These are phyloP conservation scores for Nigrograna mackinnonii DNA, from an alignment of 2,329 filamentous ascomycete species.

Conservation along the genomic window DNA sequence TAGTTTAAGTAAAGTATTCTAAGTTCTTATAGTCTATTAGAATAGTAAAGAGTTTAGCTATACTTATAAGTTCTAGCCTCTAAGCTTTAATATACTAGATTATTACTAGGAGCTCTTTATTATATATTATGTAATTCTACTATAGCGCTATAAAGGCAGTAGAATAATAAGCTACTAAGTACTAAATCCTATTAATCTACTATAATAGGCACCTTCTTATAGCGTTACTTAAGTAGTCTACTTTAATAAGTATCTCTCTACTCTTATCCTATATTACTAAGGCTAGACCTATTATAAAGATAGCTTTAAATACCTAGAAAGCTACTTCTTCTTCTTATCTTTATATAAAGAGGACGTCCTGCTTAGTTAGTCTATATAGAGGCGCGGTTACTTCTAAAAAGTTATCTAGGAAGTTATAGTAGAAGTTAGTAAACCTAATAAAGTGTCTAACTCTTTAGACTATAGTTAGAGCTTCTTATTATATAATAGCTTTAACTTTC, in stretches of 20 bases:
- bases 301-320: constrained; percentile 1
- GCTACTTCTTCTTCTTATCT: not conserved
- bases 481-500: constrained; percentile 2
- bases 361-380: not conserved
- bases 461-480: constrained; percentile 1
- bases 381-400: not conserved
- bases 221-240: not conserved
- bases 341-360: not conserved
- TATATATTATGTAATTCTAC: constrained; percentile 8
- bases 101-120: constrained; percentile 14
- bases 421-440: not conserved
- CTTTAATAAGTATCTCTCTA: not conserved
- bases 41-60: not conserved
- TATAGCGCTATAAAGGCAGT: not conserved
- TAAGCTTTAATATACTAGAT: constrained; percentile 10
- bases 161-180: not conserved
- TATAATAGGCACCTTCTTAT: not conserved
- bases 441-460: not conserved
- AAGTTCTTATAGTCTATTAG: constrained; percentile 1
- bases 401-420: not conserved
- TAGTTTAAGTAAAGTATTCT: not conserved
- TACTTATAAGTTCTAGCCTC: constrained; percentile 1
- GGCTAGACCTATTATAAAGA: not conserved
- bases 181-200: not conserved
- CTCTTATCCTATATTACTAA: not conserved